Base-by-base conservation (phyloP, 768 basidiomycete species). In the Macrolepiota albuminosa region DNA sequence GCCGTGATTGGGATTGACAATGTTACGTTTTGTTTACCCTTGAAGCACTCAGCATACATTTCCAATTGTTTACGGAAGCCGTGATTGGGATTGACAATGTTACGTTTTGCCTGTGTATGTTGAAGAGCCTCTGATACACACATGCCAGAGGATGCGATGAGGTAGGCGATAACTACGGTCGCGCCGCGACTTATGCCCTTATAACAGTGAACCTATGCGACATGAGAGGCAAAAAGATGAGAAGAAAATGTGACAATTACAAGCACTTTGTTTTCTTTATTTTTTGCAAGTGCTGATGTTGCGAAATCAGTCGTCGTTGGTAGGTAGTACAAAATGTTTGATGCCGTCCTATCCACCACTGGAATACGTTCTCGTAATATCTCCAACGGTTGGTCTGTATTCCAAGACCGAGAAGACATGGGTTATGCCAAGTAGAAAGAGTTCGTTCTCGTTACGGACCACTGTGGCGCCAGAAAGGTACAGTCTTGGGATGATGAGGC, bases 151-250 rank as follows among this genome's bases (percentile, higher is more conserved):
- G 81, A 78, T 18, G 81, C 79, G 21, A 86, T 72, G 46, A 88
- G 74, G 71, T 90, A 92, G 56, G 88, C 91, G 62, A 86, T 85
- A 4, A 91, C 84, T 31, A 91, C 81, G 5, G 88, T 90, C 0
- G 90, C 81, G 46, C 87, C 89, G 26, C 91, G 81, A 65, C 87
- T 89, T 59, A 91, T 80, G 45, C 91, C 91, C 71, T 85, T 84
- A 43, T 84, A 71, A 69, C 91, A 92, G 70, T 93, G 91, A 13
- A 92, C 87, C 88, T 91, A 55, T 34, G n/a, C 29, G 10, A 64
- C 6, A 34, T 56, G 14, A 18, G 59, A 48, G 37, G 14, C 42
- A 21, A 4, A 33, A 39, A 24, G 14, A 46, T 9, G 18, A 33
- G 6, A 33, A 36, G 43, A 31, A 4, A 9, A 54, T 42, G 21